Conservation (phyloP, 73 alveolate genomes). For the Paramecium octaurelia region DNA sequence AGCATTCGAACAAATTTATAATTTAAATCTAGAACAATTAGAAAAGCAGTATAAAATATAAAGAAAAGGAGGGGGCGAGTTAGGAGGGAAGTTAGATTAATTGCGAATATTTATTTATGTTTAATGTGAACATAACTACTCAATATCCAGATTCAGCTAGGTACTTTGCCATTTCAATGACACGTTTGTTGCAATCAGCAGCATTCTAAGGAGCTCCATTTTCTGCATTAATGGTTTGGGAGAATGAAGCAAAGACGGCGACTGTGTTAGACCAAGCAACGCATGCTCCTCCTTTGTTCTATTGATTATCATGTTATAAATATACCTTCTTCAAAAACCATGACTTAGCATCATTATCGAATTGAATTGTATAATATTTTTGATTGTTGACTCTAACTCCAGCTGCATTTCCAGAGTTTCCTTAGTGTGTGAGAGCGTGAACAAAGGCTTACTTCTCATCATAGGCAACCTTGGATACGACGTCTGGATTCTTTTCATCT, state of each 20-base stretch:
- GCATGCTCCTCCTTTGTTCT: slow-evolving; percentile 44
- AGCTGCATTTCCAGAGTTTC: neutral
- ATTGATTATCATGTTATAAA: neutral
- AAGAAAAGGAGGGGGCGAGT: neutral
- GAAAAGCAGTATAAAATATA: neutral
- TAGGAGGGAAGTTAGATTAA: neutral
- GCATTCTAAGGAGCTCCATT: slow-evolving; percentile 30
- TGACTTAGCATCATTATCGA: neutral
- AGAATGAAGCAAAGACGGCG: slow-evolving; percentile 38
- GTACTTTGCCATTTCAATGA: slow-evolving; percentile 24
- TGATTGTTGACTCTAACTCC: slow-evolving; percentile 39
- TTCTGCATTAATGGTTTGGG: slow-evolving; percentile 33
- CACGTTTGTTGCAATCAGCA: slow-evolving; percentile 22
- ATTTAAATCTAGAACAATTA: neutral
- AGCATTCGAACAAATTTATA: neutral
- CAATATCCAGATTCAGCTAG: slow-evolving; percentile 33
- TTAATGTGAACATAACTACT: neutral
- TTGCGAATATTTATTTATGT: neutral
- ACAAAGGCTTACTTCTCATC: neutral
- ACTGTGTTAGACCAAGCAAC: neutral
- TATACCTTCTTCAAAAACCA: slow-evolving; percentile 50
- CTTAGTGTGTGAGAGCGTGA: neutral
- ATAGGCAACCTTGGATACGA: neutral
- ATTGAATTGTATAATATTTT: slow-evolving; percentile 30
- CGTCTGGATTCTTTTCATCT: slow-evolving; percentile 12